A percentile compares a stretch with the other conserved stretches of the same genome.
Evolutionary conservation across 2,329 filamentous ascomycete species (phyloP).

Genomic region (Penicillium sp.): DNA sequence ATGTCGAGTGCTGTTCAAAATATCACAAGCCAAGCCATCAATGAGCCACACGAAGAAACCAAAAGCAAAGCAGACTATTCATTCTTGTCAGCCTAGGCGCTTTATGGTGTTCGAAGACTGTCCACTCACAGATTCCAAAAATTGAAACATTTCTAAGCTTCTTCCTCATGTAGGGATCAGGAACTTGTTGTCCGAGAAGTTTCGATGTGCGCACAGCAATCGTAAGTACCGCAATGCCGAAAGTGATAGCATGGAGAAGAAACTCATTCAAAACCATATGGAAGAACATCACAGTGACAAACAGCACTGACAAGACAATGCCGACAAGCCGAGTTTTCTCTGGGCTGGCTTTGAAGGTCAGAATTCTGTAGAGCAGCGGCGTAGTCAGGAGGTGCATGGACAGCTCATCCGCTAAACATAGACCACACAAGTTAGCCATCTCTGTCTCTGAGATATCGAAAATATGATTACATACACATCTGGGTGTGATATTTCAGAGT

Average conservation of each 20-base stretch:
- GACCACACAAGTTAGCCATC: background rate
- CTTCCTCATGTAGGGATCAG: conserved; percentile 20
- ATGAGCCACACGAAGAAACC: conserved; percentile 40
- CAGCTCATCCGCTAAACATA: conserved; percentile 33
- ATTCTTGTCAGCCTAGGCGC: background rate
- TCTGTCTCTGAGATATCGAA: background rate
- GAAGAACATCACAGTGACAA: conserved; percentile 35
- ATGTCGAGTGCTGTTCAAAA: conserved; percentile 24
- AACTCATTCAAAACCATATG: conserved; percentile 44
- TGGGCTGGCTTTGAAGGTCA: conserved; percentile 29
- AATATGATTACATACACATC: conserved; percentile 22
- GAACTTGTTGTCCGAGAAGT: conserved; percentile 30
- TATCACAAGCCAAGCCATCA: conserved; percentile 32
- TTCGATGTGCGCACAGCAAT: conserved; percentile 28
- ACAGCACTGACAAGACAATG: conserved; percentile 14
- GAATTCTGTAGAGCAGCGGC: conserved; percentile 38
- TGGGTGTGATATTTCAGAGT: conserved; percentile 30
- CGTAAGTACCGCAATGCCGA: conserved; percentile 32
- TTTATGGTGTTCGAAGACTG: background rate
- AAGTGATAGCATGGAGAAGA: conserved; percentile 34
- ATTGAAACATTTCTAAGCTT: conserved; percentile 16
- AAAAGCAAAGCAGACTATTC: conserved; percentile 31
- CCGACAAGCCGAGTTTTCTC: conserved; percentile 21
- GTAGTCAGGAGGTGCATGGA: conserved; percentile 42
- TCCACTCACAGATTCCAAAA: conserved; percentile 22